Conservation (phyloP, 2,329 filamentous ascomycete genomes). For the Alternaria arborescens region DNA sequence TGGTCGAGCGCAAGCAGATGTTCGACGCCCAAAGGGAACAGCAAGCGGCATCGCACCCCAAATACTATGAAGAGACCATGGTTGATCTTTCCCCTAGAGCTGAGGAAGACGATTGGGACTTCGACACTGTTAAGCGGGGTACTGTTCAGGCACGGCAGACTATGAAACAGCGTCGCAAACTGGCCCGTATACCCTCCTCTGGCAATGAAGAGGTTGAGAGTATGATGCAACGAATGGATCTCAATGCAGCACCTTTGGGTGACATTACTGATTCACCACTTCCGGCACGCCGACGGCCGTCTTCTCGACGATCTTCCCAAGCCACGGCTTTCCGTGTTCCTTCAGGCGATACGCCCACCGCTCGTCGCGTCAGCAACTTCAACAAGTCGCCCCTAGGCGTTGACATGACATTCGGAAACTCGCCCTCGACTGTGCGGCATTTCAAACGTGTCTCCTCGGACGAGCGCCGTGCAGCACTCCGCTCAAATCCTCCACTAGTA, state of each 20-base stretch:
- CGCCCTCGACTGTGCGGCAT: constrained; percentile 87
- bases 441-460: constrained; percentile 86
- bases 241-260: constrained; percentile 55
- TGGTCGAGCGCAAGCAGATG: constrained; percentile 83
- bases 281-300: constrained; percentile 38
- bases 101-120: constrained; percentile 90
- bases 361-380: constrained; percentile 53
- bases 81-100: constrained; percentile 72
- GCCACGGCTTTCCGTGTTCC: constrained; percentile 50
- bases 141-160: constrained; percentile 66
- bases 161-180: constrained; percentile 56
- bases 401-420: constrained; percentile 93
- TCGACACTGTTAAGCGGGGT: constrained; percentile 84
- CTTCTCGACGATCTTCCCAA: constrained; percentile 50
- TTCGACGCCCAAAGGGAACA: constrained; percentile 77
- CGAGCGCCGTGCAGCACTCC: constrained; percentile 47
- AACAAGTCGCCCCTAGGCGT: constrained; percentile 81
- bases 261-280: constrained; percentile 49
- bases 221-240: constrained; percentile 54
- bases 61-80: constrained; percentile 94
- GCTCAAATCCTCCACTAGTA: constrained; percentile 40
- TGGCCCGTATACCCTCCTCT: constrained; percentile 56
- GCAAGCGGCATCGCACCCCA: constrained; percentile 66
- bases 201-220: constrained; percentile 45
- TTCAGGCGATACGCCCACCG: constrained; percentile 52